Evolutionary conservation across 2,329 filamentous ascomycete genomes (phyloP).

Genomic region (Hymenoscyphus occultus): DNA sequence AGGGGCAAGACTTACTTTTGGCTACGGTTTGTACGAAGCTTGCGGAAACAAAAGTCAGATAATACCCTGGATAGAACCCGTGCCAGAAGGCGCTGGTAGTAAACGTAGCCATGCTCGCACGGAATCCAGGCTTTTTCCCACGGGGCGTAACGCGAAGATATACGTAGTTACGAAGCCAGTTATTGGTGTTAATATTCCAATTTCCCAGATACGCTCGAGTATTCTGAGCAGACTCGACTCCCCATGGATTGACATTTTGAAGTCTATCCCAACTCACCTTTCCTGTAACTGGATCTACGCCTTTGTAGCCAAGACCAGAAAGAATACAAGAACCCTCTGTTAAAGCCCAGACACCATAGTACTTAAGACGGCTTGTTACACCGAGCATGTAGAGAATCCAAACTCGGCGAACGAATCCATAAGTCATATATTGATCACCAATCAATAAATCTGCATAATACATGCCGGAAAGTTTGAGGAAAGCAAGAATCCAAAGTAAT

Average conservation of each 20-base stretch:
- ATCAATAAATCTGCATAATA: slow-evolving; percentile 66
- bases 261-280: slow-evolving; percentile 87
- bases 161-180: slow-evolving; percentile 93
- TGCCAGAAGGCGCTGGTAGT: slow-evolving; percentile 96
- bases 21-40: slow-evolving; percentile 90
- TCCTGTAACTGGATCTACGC: slow-evolving; percentile 78
- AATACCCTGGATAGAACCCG: slow-evolving; percentile 96
- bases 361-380: slow-evolving; percentile 81
- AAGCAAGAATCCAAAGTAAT: slow-evolving; percentile 74
- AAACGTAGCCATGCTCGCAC: slow-evolving; percentile 91
- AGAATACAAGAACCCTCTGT: slow-evolving; percentile 95
- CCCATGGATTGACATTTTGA: slow-evolving; percentile 82
- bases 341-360: slow-evolving; percentile 93
- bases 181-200: slow-evolving; percentile 99
- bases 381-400: slow-evolving; percentile 82
- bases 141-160: slow-evolving; percentile 93
- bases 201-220: slow-evolving; percentile 84
- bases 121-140: slow-evolving; percentile 94
- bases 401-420: slow-evolving; percentile 68
- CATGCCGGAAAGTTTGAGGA: slow-evolving; percentile 66
- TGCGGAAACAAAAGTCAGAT: slow-evolving; percentile 83
- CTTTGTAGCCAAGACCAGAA: slow-evolving; percentile 90
- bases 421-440: slow-evolving; percentile 61
- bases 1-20: slow-evolving; percentile 66
- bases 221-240: slow-evolving; percentile 88